Base-by-base conservation (phyloP, 108 stramenopile species). In the Discostella stelligeroides region DNA sequence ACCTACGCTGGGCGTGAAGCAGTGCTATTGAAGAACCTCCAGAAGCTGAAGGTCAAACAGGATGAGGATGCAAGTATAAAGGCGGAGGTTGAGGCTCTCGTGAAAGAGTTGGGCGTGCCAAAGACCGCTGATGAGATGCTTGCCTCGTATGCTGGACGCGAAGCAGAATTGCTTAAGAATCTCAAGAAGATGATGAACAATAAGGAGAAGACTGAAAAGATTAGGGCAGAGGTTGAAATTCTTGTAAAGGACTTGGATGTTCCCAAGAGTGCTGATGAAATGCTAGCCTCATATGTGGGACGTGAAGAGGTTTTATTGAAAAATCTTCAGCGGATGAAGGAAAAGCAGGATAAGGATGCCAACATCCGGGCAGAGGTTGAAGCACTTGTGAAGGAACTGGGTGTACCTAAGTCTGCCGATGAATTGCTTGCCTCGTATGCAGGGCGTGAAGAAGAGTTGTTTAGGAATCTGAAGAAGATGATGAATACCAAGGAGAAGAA, bases 401-500 rank as follows among this genome's bases (percentile, higher is more conserved):
- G 37, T 4, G 45, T 47, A 8, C 45, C 45, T 0, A 65, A 65
- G 48, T 37, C 34, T n/a, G 64, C 49, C 0, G 64, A 65, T 7
- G 64, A 65, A 24, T 18, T 65, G 5, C 47, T 65, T 10, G 15
- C 34, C 6, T 42, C 64, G 14, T 65, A 65, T 40, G 48, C 28
- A 8, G 64, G 64, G 4, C 29, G 30, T 37, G 64, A 65, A 29
- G 64, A 65, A 28, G 64, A 65, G 64, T 53, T 65, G 27, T 15
- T 65, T 38, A n/a, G 15, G 21, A 42, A 65, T 53, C 25, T 65
- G 38, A 42, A 46, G 30, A 65, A 47, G 64, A 27, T 65, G 64
- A 45, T n/a, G n/a, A 45, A 13, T 11, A 15, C 29, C n/a, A n/a
- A 30, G 4, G 15, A 37, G 34, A 17, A 38, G 34, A n/a, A 15